These are phyloP conservation scores for Candida montana DNA, from an alignment of 805 yeast species.

Conservation along the genomic window DNA sequence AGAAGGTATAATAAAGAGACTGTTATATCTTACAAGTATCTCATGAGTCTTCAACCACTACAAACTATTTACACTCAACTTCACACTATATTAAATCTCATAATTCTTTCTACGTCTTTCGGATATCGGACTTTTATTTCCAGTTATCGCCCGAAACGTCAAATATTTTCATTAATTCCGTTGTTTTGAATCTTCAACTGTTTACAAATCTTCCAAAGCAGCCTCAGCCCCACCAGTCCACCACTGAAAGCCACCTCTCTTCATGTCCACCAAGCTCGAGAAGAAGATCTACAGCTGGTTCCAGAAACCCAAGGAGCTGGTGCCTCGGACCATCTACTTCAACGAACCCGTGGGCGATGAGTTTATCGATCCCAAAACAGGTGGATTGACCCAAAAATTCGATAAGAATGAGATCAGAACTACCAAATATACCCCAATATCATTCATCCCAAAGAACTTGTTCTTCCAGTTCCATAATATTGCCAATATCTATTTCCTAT, in stretches of 20 bases:
- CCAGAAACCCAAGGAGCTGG: constrained; percentile 2
- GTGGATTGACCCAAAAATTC: constrained; percentile 3
- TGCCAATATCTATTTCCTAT: constrained; percentile 85
- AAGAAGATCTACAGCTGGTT: constrained; percentile 4
- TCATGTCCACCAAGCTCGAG: constrained; percentile 5
- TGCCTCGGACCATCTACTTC: constrained; percentile 8
- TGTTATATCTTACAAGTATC: too few relatives aligned
- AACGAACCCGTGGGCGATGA: constrained; percentile 4
- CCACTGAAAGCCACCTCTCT: too few relatives aligned
- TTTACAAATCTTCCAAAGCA: too few relatives aligned
- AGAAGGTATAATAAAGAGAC: too few relatives aligned
- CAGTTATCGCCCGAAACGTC: not conserved
- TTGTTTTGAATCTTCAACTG: not conserved
- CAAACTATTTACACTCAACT: too few relatives aligned
- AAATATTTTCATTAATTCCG: not conserved
- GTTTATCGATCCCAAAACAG: constrained; percentile 7
- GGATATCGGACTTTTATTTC: not conserved
- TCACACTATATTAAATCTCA: too few relatives aligned
- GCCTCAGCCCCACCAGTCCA: too few relatives aligned
- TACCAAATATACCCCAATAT: constrained; percentile 88
- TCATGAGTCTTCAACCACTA: too few relatives aligned
- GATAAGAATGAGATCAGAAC: constrained; percentile 76
- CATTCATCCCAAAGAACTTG: constrained; percentile 83
- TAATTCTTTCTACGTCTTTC: too few relatives aligned
- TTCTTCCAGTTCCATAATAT: constrained; percentile 75